phyloP scores from a whole-genome alignment of 768 basidiomycete species.

The Amanita muscaria region DNA sequence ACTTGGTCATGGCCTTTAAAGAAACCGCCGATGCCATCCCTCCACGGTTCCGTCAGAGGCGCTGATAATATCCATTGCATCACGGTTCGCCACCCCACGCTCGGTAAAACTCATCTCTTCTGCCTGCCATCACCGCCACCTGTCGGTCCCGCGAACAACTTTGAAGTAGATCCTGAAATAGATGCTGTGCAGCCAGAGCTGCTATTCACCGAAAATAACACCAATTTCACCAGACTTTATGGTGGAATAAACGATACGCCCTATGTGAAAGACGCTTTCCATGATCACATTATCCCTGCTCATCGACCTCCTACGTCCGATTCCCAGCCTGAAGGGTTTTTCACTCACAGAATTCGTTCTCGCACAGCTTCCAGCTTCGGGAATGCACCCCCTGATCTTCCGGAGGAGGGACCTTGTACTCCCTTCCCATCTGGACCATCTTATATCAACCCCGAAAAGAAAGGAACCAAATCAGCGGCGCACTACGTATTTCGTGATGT shows the following conservation, averaged over 20 bases:
- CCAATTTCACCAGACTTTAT: constrained; percentile 89
- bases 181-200: constrained; percentile 76
- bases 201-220: constrained; percentile 95
- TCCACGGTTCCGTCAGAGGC: constrained; percentile 44
- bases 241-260: constrained; percentile 75
- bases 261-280: constrained; percentile 95
- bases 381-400: constrained; percentile 26
- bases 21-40: constrained; percentile 54
- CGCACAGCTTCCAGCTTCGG: constrained; percentile 38
- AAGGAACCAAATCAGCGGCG: constrained; percentile 88
- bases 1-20: constrained; percentile 92
- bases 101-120: constrained; percentile 77
- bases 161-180: constrained; percentile 51
- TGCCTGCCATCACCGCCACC: constrained; percentile 91
- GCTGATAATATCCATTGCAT: constrained; percentile 50
- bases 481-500: constrained; percentile 86
- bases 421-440: constrained; percentile 42
- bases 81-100: constrained; percentile 60
- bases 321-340: constrained; percentile 34
- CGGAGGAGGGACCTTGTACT: constrained; percentile 50
- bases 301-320: constrained; percentile 61
- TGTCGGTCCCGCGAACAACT: constrained; percentile 61
- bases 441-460: constrained; percentile 81
- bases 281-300: constrained; percentile 87
- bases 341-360: constrained; percentile 41